A percentile compares a stretch with the other conserved stretches of the same genome.
phyloP scores from a whole-genome alignment of 495 filamentous ascomycete genomes.

The Mytilinidion resinicola region DNA sequence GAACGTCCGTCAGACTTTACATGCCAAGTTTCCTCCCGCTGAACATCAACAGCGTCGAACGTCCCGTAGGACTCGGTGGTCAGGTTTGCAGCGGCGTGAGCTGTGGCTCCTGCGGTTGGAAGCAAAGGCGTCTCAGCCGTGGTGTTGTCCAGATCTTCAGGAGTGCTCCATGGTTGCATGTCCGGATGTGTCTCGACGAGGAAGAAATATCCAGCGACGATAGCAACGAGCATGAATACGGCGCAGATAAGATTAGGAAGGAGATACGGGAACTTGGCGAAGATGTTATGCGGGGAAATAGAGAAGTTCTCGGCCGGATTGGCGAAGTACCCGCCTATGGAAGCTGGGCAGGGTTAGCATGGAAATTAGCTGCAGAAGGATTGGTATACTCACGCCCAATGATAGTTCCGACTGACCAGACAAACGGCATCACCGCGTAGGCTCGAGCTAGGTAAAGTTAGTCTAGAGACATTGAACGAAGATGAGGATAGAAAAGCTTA shows the following conservation, averaged over 20 bases:
- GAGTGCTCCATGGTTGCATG: constrained; percentile 55
- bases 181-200: constrained; percentile 78
- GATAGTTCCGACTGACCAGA: constrained; percentile 81
- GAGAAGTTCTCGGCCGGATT: constrained; percentile 66
- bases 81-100: constrained; percentile 63
- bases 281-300: constrained; percentile 58
- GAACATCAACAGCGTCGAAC: constrained; percentile 54
- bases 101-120: constrained; percentile 62
- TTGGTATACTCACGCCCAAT: constrained; percentile 49
- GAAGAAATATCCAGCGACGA: constrained; percentile 64
- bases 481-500: constrained; percentile 41
- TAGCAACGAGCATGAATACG: constrained; percentile 62
- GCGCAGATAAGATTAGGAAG: constrained; percentile 76
- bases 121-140: constrained; percentile 63
- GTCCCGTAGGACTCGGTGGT: constrained; percentile 73
- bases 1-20: constrained; percentile 43
- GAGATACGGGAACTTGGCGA: constrained; percentile 74
- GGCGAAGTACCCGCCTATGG: constrained; percentile 72
- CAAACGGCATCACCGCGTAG: constrained; percentile 81
- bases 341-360: constrained; percentile 35
- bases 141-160: constrained; percentile 47
- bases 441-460: constrained; percentile 54
- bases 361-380: background rate
- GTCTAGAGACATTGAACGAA: background rate
- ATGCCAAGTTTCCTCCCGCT: constrained; percentile 45